These are phyloP conservation scores for Rhodosporidiobolus odoratus DNA, from an alignment of 768 basidiomycete genomes.

Conservation along the genomic window DNA sequence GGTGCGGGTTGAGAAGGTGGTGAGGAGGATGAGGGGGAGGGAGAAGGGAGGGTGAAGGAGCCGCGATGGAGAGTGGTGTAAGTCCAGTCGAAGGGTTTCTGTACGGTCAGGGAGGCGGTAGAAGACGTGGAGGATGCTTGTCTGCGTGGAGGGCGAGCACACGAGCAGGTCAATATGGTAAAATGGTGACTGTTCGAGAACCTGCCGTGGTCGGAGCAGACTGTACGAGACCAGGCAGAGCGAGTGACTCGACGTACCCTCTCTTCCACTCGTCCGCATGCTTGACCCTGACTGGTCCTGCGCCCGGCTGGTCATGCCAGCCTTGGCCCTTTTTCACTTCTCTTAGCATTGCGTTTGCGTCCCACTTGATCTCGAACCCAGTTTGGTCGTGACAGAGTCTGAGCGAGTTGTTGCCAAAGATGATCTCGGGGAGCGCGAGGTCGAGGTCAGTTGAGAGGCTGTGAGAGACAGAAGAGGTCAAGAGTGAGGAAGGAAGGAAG, in stretches of 20 bases:
- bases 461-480: not conserved
- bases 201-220: not conserved
- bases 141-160: not conserved
- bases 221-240: not conserved
- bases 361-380: conserved; percentile 64
- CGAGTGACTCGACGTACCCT: conserved; percentile 58
- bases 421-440: conserved; percentile 92
- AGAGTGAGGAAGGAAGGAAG: not conserved
- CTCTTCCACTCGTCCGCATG: conserved; percentile 89
- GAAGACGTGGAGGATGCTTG: conserved; percentile 8
- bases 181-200: not conserved
- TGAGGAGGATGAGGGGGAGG: conserved; percentile 10
- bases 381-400: conserved; percentile 61
- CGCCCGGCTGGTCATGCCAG: conserved; percentile 44
- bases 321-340: conserved; percentile 62
- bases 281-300: conserved; percentile 85
- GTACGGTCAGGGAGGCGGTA: conserved; percentile 64
- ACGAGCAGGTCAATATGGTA: not conserved
- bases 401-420: conserved; percentile 78
- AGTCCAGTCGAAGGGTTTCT: conserved; percentile 96
- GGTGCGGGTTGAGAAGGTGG: not conserved
- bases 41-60: not conserved
- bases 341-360: conserved; percentile 61
- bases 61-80: conserved; percentile 86
- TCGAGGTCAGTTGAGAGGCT: conserved; percentile 50